phyloP scores from a whole-genome alignment of 2,329 filamentous ascomycete species.

The Amauroascus verrucosus region DNA sequence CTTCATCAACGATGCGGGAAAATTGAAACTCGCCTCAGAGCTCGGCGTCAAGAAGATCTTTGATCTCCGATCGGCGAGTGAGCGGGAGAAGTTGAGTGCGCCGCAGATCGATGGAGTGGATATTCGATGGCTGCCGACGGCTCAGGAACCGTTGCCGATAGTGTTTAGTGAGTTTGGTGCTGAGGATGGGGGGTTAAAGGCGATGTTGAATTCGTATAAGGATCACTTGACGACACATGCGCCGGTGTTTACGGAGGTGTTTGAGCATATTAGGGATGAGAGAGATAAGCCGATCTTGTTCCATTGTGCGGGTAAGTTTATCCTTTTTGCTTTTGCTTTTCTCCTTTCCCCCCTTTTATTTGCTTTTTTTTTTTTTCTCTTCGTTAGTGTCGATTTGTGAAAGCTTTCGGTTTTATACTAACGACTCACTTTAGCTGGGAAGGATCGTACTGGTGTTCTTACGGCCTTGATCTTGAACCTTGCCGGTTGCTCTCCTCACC shows the following conservation, averaged over 20 bases:
- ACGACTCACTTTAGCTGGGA: conserved; percentile 39
- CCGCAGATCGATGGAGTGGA: conserved; percentile 43
- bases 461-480: conserved; percentile 55
- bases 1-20: conserved; percentile 45
- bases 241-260: conserved; percentile 47
- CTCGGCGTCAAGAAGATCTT: conserved; percentile 55
- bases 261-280: conserved; percentile 45
- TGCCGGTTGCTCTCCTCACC: conserved; percentile 49
- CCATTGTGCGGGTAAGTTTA: conserved; percentile 53
- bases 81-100: conserved; percentile 32
- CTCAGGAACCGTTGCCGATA: conserved; percentile 42
- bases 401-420: no score
- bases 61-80: conserved; percentile 52
- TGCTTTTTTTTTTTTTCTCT: no score
- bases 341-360: background rate
- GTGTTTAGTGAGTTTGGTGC: conserved; percentile 53
- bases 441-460: conserved; percentile 64
- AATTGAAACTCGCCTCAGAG: conserved; percentile 39
- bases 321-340: background rate
- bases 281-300: conserved; percentile 47
- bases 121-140: conserved; percentile 55
- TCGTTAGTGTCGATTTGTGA: no score
- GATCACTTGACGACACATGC: conserved; percentile 57
- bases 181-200: conserved; percentile 16
- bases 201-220: conserved; percentile 56